Evolutionary conservation across 768 basidiomycete species (phyloP).

Genomic region (Leccinum subtestaceum): DNA sequence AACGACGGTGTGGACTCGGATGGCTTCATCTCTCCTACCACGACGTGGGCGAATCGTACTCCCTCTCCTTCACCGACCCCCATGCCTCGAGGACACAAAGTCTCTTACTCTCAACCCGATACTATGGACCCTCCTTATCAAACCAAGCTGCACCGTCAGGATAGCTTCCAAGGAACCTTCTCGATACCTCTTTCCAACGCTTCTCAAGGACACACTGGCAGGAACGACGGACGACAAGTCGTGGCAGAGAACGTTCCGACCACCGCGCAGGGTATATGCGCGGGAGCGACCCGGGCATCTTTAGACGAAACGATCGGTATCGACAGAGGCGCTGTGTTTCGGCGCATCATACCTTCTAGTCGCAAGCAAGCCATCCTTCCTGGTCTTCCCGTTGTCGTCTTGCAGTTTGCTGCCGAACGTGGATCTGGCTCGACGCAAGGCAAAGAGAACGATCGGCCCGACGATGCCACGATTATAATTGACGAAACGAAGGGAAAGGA

Average conservation of each 20-base stretch:
- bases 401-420: neutral
- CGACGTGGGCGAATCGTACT: neutral
- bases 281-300: neutral
- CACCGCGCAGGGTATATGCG: conserved; percentile 11
- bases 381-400: neutral
- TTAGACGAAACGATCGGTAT: neutral
- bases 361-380: neutral
- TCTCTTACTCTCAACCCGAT: neutral
- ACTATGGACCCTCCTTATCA: neutral
- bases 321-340: neutral
- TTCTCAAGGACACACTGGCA: neutral
- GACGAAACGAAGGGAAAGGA: neutral
- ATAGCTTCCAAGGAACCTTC: neutral
- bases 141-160: too few relatives aligned
- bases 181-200: neutral
- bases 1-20: neutral
- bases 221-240: neutral
- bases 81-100: neutral
- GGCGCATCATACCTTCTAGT: neutral
- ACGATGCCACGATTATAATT: neutral
- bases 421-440: neutral
- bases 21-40: neutral
- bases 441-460: neutral
- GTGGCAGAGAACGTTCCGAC: neutral
- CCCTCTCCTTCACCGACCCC: neutral